A percentile compares a stretch with the other conserved stretches of the same genome.
These are phyloP conservation scores for Trichoderma asperelloides DNA, from an alignment of 495 filamentous ascomycete species.

Conservation along the genomic window DNA sequence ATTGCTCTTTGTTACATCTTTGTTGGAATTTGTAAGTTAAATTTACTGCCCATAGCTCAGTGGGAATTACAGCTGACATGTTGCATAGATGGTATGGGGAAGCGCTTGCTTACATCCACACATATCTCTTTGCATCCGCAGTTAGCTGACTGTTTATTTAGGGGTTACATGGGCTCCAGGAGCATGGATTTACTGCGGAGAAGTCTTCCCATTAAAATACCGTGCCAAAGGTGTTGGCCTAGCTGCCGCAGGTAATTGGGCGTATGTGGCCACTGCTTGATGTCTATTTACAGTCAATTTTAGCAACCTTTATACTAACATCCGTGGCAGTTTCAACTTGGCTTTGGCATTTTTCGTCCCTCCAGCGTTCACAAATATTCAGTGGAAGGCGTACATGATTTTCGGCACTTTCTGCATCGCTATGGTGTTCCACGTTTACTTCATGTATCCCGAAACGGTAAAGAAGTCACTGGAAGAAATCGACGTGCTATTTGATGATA, in stretches of 20 bases:
- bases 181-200: slow-evolving; percentile 68
- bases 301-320: neutral
- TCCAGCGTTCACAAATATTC: neutral
- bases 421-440: slow-evolving; percentile 56
- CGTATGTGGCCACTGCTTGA: neutral
- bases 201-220: slow-evolving; percentile 69
- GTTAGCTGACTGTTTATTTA: neutral
- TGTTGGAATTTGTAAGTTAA: slow-evolving; percentile 48
- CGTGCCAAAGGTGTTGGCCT: slow-evolving; percentile 64
- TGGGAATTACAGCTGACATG: neutral
- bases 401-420: slow-evolving; percentile 58
- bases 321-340: slow-evolving; percentile 49
- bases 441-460: slow-evolving; percentile 60
- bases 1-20: slow-evolving; percentile 63
- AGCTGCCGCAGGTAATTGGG: slow-evolving; percentile 68
- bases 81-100: neutral
- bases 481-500: slow-evolving; percentile 49
- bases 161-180: slow-evolving; percentile 52
- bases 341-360: slow-evolving; percentile 16
- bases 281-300: neutral
- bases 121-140: neutral
- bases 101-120: neutral
- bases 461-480: slow-evolving; percentile 63
- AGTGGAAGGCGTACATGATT: slow-evolving; percentile 39
- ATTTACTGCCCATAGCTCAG: neutral